A percentile compares a stretch with the other conserved stretches of the same genome.
phyloP scores from a whole-genome alignment of 495 filamentous ascomycete genomes.

The Penicillium coffeae region DNA sequence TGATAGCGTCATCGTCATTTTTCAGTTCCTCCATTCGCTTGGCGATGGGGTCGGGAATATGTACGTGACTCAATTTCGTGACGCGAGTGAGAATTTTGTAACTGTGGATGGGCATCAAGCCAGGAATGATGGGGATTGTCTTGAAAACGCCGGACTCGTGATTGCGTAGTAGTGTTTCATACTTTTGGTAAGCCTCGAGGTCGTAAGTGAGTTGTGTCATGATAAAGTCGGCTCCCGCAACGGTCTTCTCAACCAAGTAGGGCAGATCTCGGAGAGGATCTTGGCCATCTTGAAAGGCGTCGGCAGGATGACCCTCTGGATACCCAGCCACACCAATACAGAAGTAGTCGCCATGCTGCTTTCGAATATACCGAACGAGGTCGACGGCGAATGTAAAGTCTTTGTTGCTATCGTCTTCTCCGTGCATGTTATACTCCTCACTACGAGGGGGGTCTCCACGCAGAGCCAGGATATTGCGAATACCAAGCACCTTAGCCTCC shows the following conservation, averaged over 20 bases:
- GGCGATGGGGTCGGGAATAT: constrained; percentile 66
- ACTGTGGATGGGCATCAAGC: constrained; percentile 95
- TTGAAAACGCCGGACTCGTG: constrained; percentile 86
- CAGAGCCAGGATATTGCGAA: constrained; percentile 90
- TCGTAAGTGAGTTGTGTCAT: constrained; percentile 99
- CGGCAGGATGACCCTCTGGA: constrained; percentile 94
- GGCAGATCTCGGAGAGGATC: constrained; percentile 77
- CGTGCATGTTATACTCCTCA: constrained; percentile 76
- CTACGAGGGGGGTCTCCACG: constrained; percentile 89
- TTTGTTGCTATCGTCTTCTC: constrained; percentile 62
- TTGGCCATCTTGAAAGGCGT: constrained; percentile 75
- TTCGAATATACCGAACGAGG: constrained; percentile 82
- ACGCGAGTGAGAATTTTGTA: constrained; percentile 93
- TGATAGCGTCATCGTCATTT: constrained; percentile 89
- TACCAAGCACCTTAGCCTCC: constrained; percentile 86
- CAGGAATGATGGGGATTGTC: constrained; percentile 86
- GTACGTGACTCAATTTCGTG: constrained; percentile 91
- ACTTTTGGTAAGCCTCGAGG: constrained; percentile 70
- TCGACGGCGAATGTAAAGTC: constrained; percentile 90
- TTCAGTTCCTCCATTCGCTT: constrained; percentile 72
- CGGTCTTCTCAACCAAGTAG: constrained; percentile 84
- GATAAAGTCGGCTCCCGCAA: constrained; percentile 93
- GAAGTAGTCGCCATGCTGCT: constrained; percentile 88
- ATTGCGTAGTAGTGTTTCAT: constrained; percentile 71
- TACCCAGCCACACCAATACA: constrained; percentile 94